phyloP scores from a whole-genome alignment of 164 flowering plant species.

The Berberis thunbergii region DNA sequence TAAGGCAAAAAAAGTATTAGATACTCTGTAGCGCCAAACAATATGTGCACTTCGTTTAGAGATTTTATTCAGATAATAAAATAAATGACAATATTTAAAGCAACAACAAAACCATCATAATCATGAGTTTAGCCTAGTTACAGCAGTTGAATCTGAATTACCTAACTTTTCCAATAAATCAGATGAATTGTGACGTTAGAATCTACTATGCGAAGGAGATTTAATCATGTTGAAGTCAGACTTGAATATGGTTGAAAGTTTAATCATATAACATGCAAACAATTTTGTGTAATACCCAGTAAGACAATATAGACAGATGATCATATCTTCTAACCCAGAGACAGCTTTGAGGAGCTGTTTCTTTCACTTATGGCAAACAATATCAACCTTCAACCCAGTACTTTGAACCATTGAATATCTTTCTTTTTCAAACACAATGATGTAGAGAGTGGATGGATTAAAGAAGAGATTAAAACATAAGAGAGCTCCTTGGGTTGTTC shows the following conservation, averaged over 20 bases:
- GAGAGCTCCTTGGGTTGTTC: constrained; percentile 19
- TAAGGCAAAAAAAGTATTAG: no score
- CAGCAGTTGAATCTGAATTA: no score
- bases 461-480: background rate
- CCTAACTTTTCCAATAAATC: no score
- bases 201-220: no score
- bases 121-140: no score
- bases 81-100: no score
- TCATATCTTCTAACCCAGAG: constrained; percentile 37
- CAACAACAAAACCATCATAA: no score
- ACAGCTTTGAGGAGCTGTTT: constrained; percentile 49
- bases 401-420: constrained; percentile 38
- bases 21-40: background rate
- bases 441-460: background rate
- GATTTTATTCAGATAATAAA: no score
- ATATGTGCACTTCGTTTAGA: no score
- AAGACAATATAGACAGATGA: background rate
- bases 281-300: background rate
- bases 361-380: constrained; percentile 57
- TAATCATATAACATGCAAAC: background rate
- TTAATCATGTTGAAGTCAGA: no score
- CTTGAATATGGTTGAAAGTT: background rate
- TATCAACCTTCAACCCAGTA: constrained; percentile 57
- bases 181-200: no score
- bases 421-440: background rate